These are phyloP conservation scores for Leptographium wingfieldii DNA, from an alignment of 2,329 filamentous ascomycete genomes.

Conservation along the genomic window DNA sequence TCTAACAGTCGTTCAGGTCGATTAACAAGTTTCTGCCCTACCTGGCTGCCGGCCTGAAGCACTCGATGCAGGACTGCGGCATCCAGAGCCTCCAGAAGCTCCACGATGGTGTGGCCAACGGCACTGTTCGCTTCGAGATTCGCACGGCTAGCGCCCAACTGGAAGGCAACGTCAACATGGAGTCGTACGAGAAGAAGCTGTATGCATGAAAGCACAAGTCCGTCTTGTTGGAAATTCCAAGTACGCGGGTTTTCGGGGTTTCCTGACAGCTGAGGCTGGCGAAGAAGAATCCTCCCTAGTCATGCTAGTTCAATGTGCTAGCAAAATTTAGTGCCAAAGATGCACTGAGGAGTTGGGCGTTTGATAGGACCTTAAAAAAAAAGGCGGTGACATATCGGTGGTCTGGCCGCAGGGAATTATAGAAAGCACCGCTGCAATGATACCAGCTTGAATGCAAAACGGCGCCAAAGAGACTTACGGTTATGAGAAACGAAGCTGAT, in stretches of 20 bases:
- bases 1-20: conserved; percentile 36
- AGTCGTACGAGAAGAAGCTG: conserved; percentile 99
- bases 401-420: neutral
- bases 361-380: neutral
- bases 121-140: conserved; percentile 81
- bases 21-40: conserved; percentile 95
- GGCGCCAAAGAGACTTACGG: neutral
- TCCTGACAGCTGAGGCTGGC: neutral
- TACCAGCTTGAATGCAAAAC: neutral
- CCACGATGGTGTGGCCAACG: conserved; percentile 60
- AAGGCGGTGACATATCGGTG: neutral
- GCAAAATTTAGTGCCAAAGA: neutral
- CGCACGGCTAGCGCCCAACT: conserved; percentile 88
- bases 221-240: too few relatives aligned
- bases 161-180: conserved; percentile 95
- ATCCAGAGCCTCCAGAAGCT: conserved; percentile 67
- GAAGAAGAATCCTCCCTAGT: neutral
- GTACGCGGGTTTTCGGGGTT: neutral
- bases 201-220: conserved; percentile 52
- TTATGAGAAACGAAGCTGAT: neutral
- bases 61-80: conserved; percentile 93
- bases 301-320: neutral
- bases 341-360: neutral
- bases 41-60: conserved; percentile 87
- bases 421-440: neutral